A percentile compares a stretch with the other conserved stretches of the same genome.
These are phyloP conservation scores for Phragmites australis DNA, from an alignment of 176 grass and related monocot species.

Conservation along the genomic window DNA sequence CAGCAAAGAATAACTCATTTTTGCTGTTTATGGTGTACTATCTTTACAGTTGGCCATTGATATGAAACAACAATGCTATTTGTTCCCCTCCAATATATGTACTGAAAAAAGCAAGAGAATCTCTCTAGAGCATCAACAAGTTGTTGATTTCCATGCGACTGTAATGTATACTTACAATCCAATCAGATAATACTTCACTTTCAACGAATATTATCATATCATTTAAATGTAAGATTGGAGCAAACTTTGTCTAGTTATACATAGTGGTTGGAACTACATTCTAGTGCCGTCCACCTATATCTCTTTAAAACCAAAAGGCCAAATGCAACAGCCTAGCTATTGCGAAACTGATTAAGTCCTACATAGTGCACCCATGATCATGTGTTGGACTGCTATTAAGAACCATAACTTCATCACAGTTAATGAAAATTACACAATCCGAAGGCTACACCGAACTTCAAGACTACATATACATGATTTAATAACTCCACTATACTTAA, in stretches of 20 bases:
- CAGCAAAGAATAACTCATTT: background rate
- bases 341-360: background rate
- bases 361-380: background rate
- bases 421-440: background rate
- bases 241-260: constrained; percentile 17
- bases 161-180: constrained; percentile 6
- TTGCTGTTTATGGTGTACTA: background rate
- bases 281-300: constrained; percentile 10
- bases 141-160: constrained; percentile 4
- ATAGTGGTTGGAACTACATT: constrained; percentile 52
- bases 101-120: constrained; percentile 24
- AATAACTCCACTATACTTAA: background rate
- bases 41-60: background rate
- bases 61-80: constrained; percentile 6
- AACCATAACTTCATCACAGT: background rate
- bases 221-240: constrained; percentile 27
- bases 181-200: constrained; percentile 37
- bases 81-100: constrained; percentile 3
- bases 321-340: constrained; percentile 10
- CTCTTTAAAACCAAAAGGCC: background rate
- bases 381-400: background rate
- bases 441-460: background rate
- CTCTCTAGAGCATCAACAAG: background rate
- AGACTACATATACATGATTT: background rate
- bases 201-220: constrained; percentile 28